Evolutionary conservation across 164 flowering plant species (phyloP).

Genomic region (Akebia trifoliata): DNA sequence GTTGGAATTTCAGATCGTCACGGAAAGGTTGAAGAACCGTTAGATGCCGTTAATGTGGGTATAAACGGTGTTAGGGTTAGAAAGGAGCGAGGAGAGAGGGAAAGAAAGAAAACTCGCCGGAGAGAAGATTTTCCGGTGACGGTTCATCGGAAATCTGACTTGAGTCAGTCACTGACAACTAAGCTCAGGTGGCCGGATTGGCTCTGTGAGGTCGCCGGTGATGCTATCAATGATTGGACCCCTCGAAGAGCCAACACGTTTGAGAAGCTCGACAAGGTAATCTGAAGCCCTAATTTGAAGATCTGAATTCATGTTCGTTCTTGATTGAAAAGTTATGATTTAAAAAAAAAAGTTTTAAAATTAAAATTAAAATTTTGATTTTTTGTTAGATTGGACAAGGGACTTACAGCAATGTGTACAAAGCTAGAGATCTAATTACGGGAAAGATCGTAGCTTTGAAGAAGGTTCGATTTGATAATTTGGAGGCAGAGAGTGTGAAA

Average conservation of each 20-base stretch:
- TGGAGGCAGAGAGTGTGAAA: slow-evolving; percentile 70
- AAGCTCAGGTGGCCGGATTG: slow-evolving; percentile 68
- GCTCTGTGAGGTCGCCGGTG: slow-evolving; percentile 55
- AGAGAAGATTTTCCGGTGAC: slow-evolving; percentile 17
- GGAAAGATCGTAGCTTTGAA: slow-evolving; percentile 76
- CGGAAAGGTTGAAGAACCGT: too few relatives aligned
- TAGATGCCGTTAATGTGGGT: slow-evolving; percentile 4
- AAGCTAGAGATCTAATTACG: slow-evolving; percentile 57
- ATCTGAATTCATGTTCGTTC: neutral
- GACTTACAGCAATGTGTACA: slow-evolving; percentile 82
- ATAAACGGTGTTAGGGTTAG: slow-evolving; percentile 14
- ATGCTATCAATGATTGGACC: slow-evolving; percentile 51
- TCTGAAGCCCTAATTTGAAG: neutral
- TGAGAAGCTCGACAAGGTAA: slow-evolving; percentile 67
- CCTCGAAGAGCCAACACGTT: slow-evolving; percentile 65
- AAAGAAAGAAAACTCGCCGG: too few relatives aligned
- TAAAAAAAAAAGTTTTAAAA: too few relatives aligned
- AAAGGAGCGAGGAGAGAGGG: slow-evolving; percentile 15
- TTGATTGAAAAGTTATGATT: too few relatives aligned
- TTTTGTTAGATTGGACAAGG: slow-evolving; percentile 70
- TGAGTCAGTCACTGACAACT: slow-evolving; percentile 13
- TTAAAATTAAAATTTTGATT: too few relatives aligned
- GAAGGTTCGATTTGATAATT: slow-evolving; percentile 75
- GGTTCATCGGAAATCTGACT: slow-evolving; percentile 19
- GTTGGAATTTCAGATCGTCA: too few relatives aligned